Conservation (phyloP, 2,329 filamentous ascomycete species). For the Cladosporium austrohemisphaericum region DNA sequence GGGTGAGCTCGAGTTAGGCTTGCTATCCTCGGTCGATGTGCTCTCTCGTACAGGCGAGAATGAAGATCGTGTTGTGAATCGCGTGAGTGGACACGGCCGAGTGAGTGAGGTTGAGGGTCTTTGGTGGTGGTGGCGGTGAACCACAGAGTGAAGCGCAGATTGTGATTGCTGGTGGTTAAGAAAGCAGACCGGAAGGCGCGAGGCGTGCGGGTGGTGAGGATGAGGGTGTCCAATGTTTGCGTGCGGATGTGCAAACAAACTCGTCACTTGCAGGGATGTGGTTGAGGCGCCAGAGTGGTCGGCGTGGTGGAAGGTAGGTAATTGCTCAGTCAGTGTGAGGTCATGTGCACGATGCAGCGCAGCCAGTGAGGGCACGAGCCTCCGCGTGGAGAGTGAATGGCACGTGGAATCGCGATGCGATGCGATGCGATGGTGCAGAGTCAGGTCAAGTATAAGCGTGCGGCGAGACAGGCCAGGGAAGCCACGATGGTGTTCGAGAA, state of each 20-base stretch:
- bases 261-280: conserved; percentile 14
- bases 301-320: conserved; percentile 3
- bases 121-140: too few species aligned
- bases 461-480: neutral
- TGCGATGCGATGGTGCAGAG: neutral
- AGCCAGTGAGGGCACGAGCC: neutral
- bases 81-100: too few species aligned
- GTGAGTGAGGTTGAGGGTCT: too few species aligned
- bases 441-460: neutral
- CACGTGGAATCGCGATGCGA: conserved; percentile 5
- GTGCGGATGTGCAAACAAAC: conserved; percentile 14
- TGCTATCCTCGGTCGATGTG: neutral
- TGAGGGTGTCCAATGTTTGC: conserved; percentile 9
- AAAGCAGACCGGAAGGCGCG: neutral
- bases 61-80: too few species aligned
- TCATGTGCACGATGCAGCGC: conserved; percentile 8
- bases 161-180: neutral
- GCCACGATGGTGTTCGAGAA: conserved; percentile 9
- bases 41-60: too few species aligned
- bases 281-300: neutral
- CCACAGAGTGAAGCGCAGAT: too few species aligned
- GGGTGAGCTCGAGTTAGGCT: neutral
- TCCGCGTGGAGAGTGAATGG: neutral
- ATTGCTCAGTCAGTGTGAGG: conserved; percentile 15
- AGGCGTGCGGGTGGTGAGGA: neutral